phyloP scores from a whole-genome alignment of 2,329 filamentous ascomycete genomes.

The Scedosporium aurantiacum region DNA sequence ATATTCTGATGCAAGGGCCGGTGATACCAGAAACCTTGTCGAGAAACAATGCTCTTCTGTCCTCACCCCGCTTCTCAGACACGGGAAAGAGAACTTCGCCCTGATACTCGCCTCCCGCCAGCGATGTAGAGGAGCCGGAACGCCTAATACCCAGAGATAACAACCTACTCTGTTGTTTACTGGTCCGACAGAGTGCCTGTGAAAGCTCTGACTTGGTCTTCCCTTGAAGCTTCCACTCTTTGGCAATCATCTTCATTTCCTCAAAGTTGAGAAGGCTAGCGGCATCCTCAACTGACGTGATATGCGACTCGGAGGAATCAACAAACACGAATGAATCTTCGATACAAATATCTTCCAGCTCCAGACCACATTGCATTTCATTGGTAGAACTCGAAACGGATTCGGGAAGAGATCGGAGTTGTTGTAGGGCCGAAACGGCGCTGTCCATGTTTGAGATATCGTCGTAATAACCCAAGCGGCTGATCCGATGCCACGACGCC shows the following conservation, averaged over 20 bases:
- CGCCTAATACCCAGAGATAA: conserved; percentile 41
- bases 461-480: conserved; percentile 64
- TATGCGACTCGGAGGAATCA: conserved; percentile 61
- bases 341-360: conserved; percentile 34
- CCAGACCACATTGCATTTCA: conserved; percentile 18
- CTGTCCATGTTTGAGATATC: conserved; percentile 66
- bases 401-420: conserved; percentile 40
- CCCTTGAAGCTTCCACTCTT: conserved; percentile 75
- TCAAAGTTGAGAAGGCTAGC: conserved; percentile 73
- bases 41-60: conserved; percentile 60
- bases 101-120: conserved; percentile 18
- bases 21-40: conserved; percentile 66
- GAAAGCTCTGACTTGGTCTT: conserved; percentile 79
- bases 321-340: conserved; percentile 62
- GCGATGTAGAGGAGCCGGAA: conserved; percentile 15
- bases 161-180: conserved; percentile 65
- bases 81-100: neutral
- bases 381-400: conserved; percentile 10
- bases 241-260: conserved; percentile 74
- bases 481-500: conserved; percentile 78
- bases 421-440: conserved; percentile 57
- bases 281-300: conserved; percentile 72
- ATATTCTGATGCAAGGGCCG: conserved; percentile 76
- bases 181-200: conserved; percentile 60
- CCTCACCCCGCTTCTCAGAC: conserved; percentile 30